phyloP scores from a whole-genome alignment of 768 basidiomycete species.

The Dioszegia aurantiaca region DNA sequence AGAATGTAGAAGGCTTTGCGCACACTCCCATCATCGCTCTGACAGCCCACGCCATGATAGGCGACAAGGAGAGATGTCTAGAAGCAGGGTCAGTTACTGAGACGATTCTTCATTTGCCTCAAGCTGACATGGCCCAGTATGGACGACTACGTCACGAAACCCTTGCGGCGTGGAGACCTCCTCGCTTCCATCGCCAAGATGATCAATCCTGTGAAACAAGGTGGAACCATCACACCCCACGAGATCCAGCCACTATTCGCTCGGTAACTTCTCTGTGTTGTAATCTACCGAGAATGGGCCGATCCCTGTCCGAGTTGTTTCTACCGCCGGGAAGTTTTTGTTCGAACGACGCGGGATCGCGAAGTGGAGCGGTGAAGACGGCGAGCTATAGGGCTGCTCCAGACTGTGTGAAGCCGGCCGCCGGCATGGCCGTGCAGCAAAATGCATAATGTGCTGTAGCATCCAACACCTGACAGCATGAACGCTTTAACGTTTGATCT shows the following conservation, averaged over 20 bases:
- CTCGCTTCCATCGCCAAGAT: constrained; percentile 48
- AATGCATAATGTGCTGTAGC: no score
- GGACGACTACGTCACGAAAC: constrained; percentile 50
- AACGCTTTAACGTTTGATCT: no score
- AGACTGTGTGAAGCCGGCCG: no score
- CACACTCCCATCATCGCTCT: constrained; percentile 91
- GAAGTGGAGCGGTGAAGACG: no score
- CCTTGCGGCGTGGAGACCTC: constrained; percentile 39
- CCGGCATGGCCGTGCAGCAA: no score
- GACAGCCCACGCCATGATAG: constrained; percentile 82
- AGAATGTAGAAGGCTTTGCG: constrained; percentile 66
- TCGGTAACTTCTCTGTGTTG: neutral
- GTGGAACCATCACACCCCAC: constrained; percentile 9
- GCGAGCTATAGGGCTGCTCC: no score
- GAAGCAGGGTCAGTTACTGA: constrained; percentile 40
- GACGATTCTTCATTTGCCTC: no score
- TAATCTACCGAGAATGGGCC: no score
- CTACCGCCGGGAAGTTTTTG: no score
- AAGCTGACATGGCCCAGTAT: constrained; percentile 18
- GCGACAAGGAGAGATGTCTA: constrained; percentile 52
- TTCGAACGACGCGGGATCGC: no score
- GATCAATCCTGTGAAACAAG: constrained; percentile 18
- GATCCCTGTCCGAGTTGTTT: no score
- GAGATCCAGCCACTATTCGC: constrained; percentile 2
- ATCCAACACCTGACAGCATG: no score